Base-by-base conservation (phyloP, 202 grass and related monocot species). In the Digitaria exilis region DNA sequence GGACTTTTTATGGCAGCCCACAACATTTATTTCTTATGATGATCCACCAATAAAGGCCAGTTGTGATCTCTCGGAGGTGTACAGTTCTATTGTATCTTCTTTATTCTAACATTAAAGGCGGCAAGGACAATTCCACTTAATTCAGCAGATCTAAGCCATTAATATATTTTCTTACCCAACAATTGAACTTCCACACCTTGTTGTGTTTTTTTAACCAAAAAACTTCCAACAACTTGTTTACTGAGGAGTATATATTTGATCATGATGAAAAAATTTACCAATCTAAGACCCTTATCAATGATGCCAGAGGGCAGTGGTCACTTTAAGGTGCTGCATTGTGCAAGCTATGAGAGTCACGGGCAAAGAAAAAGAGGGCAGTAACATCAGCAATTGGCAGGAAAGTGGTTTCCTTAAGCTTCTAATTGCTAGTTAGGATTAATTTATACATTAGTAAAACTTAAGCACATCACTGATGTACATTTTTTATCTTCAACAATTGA, bases 51-150 rank as follows among this genome's bases (percentile, higher is more conserved):
- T 45, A 44, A 73, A 77, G 73, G 67, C 1, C 32, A 86, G 13
- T 31, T 68, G 12, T 26, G 57, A 86, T 86, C 58, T 78, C 73
- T 76, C 59, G 65, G 65, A 25, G 51, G 59, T 52, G 79, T 45
- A 77, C 55, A 54, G 64, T 54, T 54, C 7, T 57, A 21, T 78
- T 15, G 2, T 7, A 29, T 78, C 35, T 76, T 85, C 22, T 69
- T 71, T 49, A 81, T 79, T 59, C n/a, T 26, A 56, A 22, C 37
- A 89, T 45, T 16, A 7, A 69, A 78, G 22, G 66, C 79, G 41
- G 76, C 1, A 55, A 2, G 28, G 84, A 61, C 44, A 83, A 58
- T 7, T 21, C 28, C 60, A 46, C 26, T 83, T 60, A 79, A 82
- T 74, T 50, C 34, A 61, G 79, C 35, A 79, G 73, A 37, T 79